Base-by-base conservation (phyloP, 306 rosid species). In the Rosa chinensis region DNA sequence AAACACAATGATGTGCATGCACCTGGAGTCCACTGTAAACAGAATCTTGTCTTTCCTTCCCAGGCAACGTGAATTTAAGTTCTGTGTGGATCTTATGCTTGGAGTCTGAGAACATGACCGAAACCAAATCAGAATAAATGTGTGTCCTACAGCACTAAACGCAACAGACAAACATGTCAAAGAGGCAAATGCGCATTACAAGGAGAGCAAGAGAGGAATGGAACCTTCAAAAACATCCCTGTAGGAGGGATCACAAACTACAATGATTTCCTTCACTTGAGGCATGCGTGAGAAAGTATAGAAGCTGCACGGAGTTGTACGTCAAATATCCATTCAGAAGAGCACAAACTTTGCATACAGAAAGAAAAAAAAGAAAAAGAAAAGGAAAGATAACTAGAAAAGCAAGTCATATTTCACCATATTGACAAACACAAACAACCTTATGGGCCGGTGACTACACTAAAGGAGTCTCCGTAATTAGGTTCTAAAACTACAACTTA, bases 1-100 rank as follows among this genome's bases (percentile, higher is more conserved):
- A 62, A 61, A 43, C 8, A 45, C 39, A 70, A 12, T n/a, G 48
- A 28, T 77, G 49, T 64, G 77, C 78, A 81, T 82, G 80, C 89
- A 89, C 99, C 97, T 93, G 97, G 67, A 95, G 86, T 75, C 99
- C 97, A 68, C 82, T 91, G 90, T 84, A 95, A 77, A 95, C 99
- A 44, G 98, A 95, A 86, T 95, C 96, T 81, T 95, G 99, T 82
- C 99, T 88, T 86, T 95, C 99, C 89, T 95, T 95, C 45, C 99
- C 99, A 12, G 99, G 99, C 70, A 89, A 62, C 32, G 97, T 80
- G 81, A 93, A 95, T 78, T 95, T 95, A 75, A 93, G 92, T 77
- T 83, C 79, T 3, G 75, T 77, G 72, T 79, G 75, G 76, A 75
- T 75, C 71, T 89, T 79, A 85, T 75, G 89, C 79, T 76, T 78